Percentiles rank a stretch among this genome's conserved stretches.
These are phyloP conservation scores for Suillus hirtellus DNA, from an alignment of 768 basidiomycete genomes.

Conservation along the genomic window DNA sequence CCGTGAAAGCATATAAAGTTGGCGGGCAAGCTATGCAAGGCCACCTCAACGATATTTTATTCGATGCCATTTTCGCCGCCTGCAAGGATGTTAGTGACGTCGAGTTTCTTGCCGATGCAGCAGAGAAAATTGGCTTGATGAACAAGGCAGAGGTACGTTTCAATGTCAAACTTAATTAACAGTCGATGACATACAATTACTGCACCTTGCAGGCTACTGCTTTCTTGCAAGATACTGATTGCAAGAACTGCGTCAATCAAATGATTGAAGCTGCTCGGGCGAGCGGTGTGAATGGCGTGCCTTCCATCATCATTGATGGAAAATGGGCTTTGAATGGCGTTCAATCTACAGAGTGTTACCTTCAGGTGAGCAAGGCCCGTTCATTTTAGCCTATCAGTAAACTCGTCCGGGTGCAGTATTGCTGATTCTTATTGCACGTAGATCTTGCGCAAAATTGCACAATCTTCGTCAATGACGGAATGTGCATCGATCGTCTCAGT, in stretches of 20 bases:
- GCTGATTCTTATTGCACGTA: conserved; percentile 8
- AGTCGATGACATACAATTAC: background rate
- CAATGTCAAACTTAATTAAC: background rate
- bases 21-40: conserved; percentile 43
- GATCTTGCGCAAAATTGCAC: conserved; percentile 36
- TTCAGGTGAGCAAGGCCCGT: conserved; percentile 30
- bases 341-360: conserved; percentile 42
- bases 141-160: conserved; percentile 36
- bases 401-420: background rate
- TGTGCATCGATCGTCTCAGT: conserved; percentile 1
- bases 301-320: conserved; percentile 49
- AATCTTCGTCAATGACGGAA: conserved; percentile 12
- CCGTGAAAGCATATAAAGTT: conserved; percentile 43
- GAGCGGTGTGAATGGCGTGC: conserved; percentile 51
- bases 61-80: conserved; percentile 41
- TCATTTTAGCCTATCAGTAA: background rate
- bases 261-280: conserved; percentile 41
- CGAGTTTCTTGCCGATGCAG: conserved; percentile 36
- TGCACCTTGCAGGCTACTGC: conserved; percentile 33
- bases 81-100: conserved; percentile 40
- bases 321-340: conserved; percentile 49
- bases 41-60: conserved; percentile 37
- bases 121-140: conserved; percentile 43
- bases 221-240: conserved; percentile 44
- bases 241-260: conserved; percentile 40